phyloP scores from a whole-genome alignment of 2,329 filamentous ascomycete species.

The Diaporthe ampelina region DNA sequence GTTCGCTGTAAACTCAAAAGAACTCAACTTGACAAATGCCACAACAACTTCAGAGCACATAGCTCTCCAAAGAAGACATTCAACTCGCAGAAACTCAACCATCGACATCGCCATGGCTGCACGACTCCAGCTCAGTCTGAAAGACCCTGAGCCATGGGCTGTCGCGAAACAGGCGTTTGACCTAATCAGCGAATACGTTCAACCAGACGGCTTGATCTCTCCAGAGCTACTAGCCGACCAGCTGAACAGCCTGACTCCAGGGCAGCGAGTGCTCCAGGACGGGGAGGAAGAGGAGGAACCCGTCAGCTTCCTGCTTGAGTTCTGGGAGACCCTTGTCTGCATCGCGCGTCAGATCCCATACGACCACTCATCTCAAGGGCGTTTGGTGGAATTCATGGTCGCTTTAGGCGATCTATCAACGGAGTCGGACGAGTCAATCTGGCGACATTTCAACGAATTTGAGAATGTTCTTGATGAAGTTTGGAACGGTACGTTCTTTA shows the following conservation, averaged over 20 bases:
- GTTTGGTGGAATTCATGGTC: not conserved
- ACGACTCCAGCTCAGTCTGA: not conserved
- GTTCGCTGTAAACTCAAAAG: not conserved
- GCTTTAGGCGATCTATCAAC: no score
- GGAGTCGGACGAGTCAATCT: no score
- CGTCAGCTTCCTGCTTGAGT: slow-evolving; percentile 1
- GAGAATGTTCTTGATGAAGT: not conserved
- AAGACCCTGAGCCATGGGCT: not conserved
- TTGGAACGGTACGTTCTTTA: not conserved
- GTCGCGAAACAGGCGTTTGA: not conserved
- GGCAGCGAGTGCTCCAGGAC: slow-evolving; percentile 6
- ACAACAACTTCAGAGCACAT: not conserved
- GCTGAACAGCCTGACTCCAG: not conserved
- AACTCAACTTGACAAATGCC: not conserved
- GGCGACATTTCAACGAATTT: not conserved
- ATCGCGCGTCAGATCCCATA: not conserved
- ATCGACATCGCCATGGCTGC: not conserved
- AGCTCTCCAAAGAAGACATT: not conserved
- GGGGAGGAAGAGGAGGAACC: not conserved
- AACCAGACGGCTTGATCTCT: not conserved
- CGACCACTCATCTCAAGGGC: not conserved
- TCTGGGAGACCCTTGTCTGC: not conserved
- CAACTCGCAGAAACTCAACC: not conserved
- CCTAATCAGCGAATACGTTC: not conserved
- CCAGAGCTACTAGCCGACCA: not conserved